Base-by-base conservation (phyloP, 2,329 filamentous ascomycete genomes). In the Purpureocillium takamizusanense region DNA sequence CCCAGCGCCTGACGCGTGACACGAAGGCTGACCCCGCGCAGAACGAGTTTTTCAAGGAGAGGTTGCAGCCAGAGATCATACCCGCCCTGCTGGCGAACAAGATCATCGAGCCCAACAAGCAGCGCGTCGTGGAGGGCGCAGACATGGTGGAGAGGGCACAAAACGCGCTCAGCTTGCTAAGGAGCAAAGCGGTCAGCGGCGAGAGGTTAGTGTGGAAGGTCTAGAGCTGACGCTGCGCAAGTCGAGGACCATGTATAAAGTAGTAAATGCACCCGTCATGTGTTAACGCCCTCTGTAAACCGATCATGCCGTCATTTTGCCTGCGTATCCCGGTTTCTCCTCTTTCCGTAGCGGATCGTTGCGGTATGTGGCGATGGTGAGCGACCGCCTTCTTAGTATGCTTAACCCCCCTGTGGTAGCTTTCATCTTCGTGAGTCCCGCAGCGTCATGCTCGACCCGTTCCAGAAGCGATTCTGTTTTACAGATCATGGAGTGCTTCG, bases 21-120 rank as follows among this genome's bases (percentile, higher is more conserved):
- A 21, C 27, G 12, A 41, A 45, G 33, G 49, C 34, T 31, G 6
- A 4, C 9, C 11, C 41, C 6, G 2, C 12, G 1, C 30, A 78
- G 69, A 77, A 80, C 43, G 59, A 68, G 13, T 64, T 72, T 32
- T 72, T 76, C 56, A 74, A 68, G 42, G 56, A 75, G 34, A 66
- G 72, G 36, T 53, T 77, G 28, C 70, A 76, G 47, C 54, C 67
- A 1, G 69, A 74, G 12, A 74, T 79, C 37, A 66, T 80, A 49
- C 71, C 71, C 2, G 48, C 61, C 1, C 46, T 78, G 44, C 44
- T 72, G 15, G 58, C 56, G 7, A 47, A 58, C 12, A 61, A 62
- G 0, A 32, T 60, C 3, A 51, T 72, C 21, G 44, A 53, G 37
- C 66, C 68, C 0, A 68, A 69, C 42, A 57, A 53, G 33, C 60